phyloP scores from a whole-genome alignment of 1,284 basidiomycete species.

The Wallemia hederae region DNA sequence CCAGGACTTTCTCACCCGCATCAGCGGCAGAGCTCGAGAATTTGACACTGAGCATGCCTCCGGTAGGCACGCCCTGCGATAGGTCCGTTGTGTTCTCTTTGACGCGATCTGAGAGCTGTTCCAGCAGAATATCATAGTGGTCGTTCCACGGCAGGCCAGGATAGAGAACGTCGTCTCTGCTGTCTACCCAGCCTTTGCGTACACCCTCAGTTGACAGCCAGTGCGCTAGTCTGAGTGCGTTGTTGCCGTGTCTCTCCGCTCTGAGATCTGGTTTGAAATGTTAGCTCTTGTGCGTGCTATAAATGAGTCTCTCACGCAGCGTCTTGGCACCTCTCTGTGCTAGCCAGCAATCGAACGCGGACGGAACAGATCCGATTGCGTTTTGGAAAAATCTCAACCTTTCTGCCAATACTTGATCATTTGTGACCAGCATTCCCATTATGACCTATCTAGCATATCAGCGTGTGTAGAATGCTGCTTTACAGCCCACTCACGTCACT shows the following conservation, averaged over 20 bases:
- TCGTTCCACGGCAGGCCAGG: constrained; percentile 40
- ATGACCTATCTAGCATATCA: neutral
- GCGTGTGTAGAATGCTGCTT: neutral
- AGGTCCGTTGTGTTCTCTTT: constrained; percentile 14
- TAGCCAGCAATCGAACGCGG: constrained; percentile 69
- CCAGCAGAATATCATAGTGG: constrained; percentile 30
- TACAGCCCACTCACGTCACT: constrained; percentile 32
- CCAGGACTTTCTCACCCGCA: constrained; percentile 36
- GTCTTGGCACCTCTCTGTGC: constrained; percentile 78
- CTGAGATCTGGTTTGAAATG: constrained; percentile 21
- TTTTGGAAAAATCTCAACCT: constrained; percentile 71
- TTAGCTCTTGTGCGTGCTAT: too few relatives aligned
- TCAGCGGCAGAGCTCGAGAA: constrained; percentile 25
- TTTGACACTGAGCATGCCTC: constrained; percentile 22
- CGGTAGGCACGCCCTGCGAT: constrained; percentile 11
- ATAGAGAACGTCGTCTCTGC: constrained; percentile 43
- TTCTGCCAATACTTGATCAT: constrained; percentile 18
- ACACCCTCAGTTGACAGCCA: constrained; percentile 24
- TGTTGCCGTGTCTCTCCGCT: constrained; percentile 59
- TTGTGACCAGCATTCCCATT: constrained; percentile 6
- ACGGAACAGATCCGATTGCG: constrained; percentile 61
- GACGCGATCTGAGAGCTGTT: constrained; percentile 28
- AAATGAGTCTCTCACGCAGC: constrained; percentile 20
- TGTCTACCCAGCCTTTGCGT: constrained; percentile 23
- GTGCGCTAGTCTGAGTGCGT: constrained; percentile 46